These are phyloP conservation scores for Lagenaria siceraria DNA, from an alignment of 306 rosid species.

Conservation along the genomic window DNA sequence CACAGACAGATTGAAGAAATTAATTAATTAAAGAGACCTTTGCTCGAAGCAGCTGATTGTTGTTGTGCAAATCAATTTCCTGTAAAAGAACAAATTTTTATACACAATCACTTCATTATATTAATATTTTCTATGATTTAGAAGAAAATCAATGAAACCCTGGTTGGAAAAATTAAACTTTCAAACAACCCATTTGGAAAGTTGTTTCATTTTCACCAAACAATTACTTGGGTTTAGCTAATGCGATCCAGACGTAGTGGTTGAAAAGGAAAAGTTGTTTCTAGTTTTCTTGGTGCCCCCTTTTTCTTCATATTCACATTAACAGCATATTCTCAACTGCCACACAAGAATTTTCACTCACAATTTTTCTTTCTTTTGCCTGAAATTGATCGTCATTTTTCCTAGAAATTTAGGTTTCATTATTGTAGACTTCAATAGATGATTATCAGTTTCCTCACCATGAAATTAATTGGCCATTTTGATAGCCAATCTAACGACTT, in stretches of 20 bases:
- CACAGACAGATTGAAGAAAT: background rate
- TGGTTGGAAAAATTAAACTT: background rate
- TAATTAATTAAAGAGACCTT: slow-evolving; percentile 28
- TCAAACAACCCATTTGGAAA: background rate
- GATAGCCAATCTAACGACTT: background rate
- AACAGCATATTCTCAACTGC: background rate
- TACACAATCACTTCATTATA: no score
- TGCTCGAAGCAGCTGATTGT: slow-evolving; percentile 85
- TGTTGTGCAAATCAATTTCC: slow-evolving; percentile 91
- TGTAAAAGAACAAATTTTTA: slow-evolving; percentile 14
- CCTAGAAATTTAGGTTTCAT: background rate
- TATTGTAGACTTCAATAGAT: background rate
- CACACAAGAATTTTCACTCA: background rate
- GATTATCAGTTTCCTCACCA: background rate
- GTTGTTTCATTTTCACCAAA: background rate
- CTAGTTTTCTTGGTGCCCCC: background rate
- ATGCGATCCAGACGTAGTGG: background rate
- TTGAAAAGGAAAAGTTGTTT: background rate
- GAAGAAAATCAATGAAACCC: background rate
- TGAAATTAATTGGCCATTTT: no score
- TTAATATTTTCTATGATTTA: background rate
- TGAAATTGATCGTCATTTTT: background rate
- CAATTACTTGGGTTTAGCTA: background rate
- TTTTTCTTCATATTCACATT: background rate
- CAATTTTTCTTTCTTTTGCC: background rate